phyloP scores from a whole-genome alignment of 495 filamentous ascomycete genomes.

The Talaromyces trachyspermus region DNA sequence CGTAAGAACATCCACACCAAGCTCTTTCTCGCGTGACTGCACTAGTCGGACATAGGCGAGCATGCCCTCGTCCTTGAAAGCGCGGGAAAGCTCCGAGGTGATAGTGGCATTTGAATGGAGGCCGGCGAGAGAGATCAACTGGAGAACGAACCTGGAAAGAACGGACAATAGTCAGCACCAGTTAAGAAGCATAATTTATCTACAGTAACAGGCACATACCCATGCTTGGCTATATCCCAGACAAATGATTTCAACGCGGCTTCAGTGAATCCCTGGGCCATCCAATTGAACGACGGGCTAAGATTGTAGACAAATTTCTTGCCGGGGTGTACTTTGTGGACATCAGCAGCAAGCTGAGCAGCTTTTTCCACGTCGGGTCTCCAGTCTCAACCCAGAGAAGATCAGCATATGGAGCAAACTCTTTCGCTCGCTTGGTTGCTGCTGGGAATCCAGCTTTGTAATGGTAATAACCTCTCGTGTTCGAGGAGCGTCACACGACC shows the following conservation, averaged over 20 bases:
- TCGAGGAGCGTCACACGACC: conserved; percentile 86
- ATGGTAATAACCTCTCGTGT: conserved; percentile 93
- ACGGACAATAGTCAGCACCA: background rate
- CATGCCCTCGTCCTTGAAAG: conserved; percentile 90
- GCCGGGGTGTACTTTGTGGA: conserved; percentile 55
- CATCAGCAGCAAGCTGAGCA: conserved; percentile 62
- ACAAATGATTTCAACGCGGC: conserved; percentile 77
- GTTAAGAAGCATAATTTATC: background rate
- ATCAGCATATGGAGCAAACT: conserved; percentile 87
- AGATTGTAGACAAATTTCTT: conserved; percentile 97
- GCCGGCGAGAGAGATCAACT: conserved; percentile 87
- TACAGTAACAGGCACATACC: conserved; percentile 29
- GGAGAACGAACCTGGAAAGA: conserved; percentile 65
- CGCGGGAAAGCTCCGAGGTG: conserved; percentile 71
- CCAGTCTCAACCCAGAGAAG: conserved; percentile 97
- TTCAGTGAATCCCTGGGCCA: conserved; percentile 83
- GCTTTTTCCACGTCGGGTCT: conserved; percentile 71
- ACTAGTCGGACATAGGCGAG: conserved; percentile 88
- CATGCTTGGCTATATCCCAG: conserved; percentile 90
- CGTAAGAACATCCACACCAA: conserved; percentile 89
- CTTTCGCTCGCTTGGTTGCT: conserved; percentile 86
- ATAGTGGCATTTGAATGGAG: conserved; percentile 85
- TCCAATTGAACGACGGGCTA: conserved; percentile 96
- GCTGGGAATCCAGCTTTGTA: conserved; percentile 81
- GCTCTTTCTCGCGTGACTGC: conserved; percentile 81